Percentiles rank a stretch among this genome's conserved stretches.
phyloP scores from a whole-genome alignment of 2,329 filamentous ascomycete species.

The Botrytis cinerea region DNA sequence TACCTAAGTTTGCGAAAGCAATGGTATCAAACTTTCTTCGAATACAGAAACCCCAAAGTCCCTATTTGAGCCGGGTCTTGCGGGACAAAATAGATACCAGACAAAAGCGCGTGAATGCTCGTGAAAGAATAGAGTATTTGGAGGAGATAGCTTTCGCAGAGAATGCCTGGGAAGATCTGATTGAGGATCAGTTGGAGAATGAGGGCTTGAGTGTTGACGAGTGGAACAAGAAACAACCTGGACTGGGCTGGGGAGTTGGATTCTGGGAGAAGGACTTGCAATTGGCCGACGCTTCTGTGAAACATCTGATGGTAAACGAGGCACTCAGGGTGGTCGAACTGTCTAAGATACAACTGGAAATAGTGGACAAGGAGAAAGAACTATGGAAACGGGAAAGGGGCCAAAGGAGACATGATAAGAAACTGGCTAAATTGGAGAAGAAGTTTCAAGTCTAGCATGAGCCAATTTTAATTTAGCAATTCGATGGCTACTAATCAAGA shows the following conservation, averaged over 20 bases:
- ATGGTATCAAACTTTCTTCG: slow-evolving; percentile 65
- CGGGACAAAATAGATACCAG: slow-evolving; percentile 51
- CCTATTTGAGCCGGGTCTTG: slow-evolving; percentile 58
- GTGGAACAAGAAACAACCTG: slow-evolving; percentile 22
- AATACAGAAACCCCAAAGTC: slow-evolving; percentile 64
- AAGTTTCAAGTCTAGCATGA: slow-evolving; percentile 14
- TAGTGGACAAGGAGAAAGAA: slow-evolving; percentile 49
- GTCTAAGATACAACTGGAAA: slow-evolving; percentile 38
- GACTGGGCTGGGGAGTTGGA: slow-evolving; percentile 18
- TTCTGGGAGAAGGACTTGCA: slow-evolving; percentile 21
- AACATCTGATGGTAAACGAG: slow-evolving; percentile 35
- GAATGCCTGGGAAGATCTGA: slow-evolving; percentile 50
- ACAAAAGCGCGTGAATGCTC: slow-evolving; percentile 45
- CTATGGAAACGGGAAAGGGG: slow-evolving; percentile 43
- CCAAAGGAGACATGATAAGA: slow-evolving; percentile 35
- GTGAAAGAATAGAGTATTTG: slow-evolving; percentile 43
- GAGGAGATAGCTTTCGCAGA: slow-evolving; percentile 54
- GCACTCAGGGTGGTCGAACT: slow-evolving; percentile 46
- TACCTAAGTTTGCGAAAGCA: slow-evolving; percentile 60
- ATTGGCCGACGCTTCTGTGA: neutral
- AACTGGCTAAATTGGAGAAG: slow-evolving; percentile 23
- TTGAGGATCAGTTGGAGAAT: slow-evolving; percentile 25
- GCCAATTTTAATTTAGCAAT: neutral
- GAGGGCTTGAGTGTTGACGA: slow-evolving; percentile 16
- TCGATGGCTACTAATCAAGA: neutral